Percentiles rank a stretch among this genome's conserved stretches.
Conservation (phyloP, 2,329 filamentous ascomycete genomes). For the Dactylellina sp. region DNA sequence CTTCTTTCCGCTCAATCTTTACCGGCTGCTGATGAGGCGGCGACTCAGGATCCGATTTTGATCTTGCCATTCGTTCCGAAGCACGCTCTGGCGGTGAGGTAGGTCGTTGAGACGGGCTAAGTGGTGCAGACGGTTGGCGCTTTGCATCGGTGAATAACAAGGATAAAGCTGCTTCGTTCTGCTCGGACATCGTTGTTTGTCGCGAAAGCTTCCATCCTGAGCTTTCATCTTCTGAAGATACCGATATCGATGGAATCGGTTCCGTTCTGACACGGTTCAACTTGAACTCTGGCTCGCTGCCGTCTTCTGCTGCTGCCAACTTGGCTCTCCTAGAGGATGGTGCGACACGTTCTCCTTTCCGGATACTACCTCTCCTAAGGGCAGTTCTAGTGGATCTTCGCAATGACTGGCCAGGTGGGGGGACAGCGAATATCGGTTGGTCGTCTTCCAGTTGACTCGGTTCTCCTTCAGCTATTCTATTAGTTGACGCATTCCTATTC, state of each 20-base stretch:
- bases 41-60: conserved; percentile 39
- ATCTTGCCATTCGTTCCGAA: conserved; percentile 44
- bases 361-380: conserved; percentile 87
- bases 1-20: conserved; percentile 37
- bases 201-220: conserved; percentile 21
- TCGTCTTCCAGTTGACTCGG: conserved; percentile 70
- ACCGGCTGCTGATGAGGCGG: conserved; percentile 25
- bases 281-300: conserved; percentile 65
- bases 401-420: conserved; percentile 78
- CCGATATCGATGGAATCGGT: conserved; percentile 66
- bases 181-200: conserved; percentile 16
- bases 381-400: conserved; percentile 91
- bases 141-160: conserved; percentile 31
- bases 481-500: conserved; percentile 9
- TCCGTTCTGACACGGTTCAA: conserved; percentile 77
- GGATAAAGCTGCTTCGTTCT: conserved; percentile 6
- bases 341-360: conserved; percentile 79
- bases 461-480: conserved; percentile 62
- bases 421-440: conserved; percentile 84
- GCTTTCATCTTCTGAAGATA: conserved; percentile 44
- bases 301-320: conserved; percentile 61
- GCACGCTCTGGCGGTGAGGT: conserved; percentile 45
- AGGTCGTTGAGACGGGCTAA: conserved; percentile 28
- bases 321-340: conserved; percentile 70
- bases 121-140: conserved; percentile 10